Evolutionary conservation across 2,329 filamentous ascomycete genomes (phyloP).

Genomic region (Claviceps cyperi): DNA sequence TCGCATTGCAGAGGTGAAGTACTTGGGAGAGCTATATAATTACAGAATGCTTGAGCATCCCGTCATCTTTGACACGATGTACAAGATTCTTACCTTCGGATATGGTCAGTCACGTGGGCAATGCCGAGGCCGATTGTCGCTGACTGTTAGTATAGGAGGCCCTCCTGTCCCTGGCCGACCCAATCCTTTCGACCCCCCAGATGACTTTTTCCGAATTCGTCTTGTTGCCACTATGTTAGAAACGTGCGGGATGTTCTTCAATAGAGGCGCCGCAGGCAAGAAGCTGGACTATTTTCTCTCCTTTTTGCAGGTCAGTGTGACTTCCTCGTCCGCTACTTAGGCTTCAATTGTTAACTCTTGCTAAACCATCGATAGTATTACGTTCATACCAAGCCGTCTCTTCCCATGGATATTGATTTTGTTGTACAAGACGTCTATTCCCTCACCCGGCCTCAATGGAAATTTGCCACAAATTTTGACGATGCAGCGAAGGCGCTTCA

Average conservation of each 20-base stretch:
- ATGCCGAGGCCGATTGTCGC: background rate
- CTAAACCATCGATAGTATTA: conserved; percentile 52
- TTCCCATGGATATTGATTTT: conserved; percentile 97
- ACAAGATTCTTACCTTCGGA: conserved; percentile 86
- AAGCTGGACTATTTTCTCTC: conserved; percentile 96
- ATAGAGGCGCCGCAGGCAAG: conserved; percentile 83
- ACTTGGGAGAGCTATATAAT: conserved; percentile 90
- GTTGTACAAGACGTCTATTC: conserved; percentile 86
- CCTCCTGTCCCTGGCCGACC: conserved; percentile 65
- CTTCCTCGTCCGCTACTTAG: background rate
- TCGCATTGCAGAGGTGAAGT: conserved; percentile 89
- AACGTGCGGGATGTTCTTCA: conserved; percentile 92
- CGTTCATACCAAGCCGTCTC: conserved; percentile 71
- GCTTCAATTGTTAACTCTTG: background rate
- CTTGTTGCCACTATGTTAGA: conserved; percentile 81
- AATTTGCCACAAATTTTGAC: conserved; percentile 62
- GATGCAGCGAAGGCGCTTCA: conserved; percentile 76
- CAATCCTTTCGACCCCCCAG: conserved; percentile 70
- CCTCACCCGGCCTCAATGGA: conserved; percentile 81
- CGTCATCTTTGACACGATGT: conserved; percentile 88
- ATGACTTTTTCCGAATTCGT: conserved; percentile 93
- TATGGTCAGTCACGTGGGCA: conserved; percentile 40
- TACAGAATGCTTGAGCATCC: conserved; percentile 94
- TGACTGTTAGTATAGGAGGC: conserved; percentile 37
- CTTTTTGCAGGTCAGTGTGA: conserved; percentile 62